Base-by-base conservation (phyloP, 768 basidiomycete genomes). In the Daedaleopsis nitida region DNA sequence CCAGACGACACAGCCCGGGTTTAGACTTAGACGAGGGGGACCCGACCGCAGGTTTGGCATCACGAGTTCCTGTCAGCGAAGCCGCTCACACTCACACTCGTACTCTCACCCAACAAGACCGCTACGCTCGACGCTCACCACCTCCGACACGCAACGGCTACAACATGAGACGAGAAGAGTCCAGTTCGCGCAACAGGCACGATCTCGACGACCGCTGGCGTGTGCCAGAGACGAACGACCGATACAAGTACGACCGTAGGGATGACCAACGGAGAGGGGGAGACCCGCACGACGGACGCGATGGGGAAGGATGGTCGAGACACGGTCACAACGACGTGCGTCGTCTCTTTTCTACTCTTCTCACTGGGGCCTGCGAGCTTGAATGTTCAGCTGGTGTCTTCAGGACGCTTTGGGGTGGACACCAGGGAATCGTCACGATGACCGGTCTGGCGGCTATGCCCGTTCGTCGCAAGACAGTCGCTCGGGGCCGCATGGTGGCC, bases 161-260 rank as follows among this genome's bases (percentile, higher is more conserved):
- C 64, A 56, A 62, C 55, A 70, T 70, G 72, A 81, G 71, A 69
- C 80, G 83, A 68, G 86, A 86, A 55, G 74, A 78, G 12, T 76
- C 82, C 55, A 76, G 82, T 17, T 83, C 85, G 65, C 80, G 83
- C 35, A 57, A 52, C 48, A 78, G 75, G 67, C 81, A 77, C 68
- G 83, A 77, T 67, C 80, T 80, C 43, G 76, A 80, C 60, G 80
- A 80, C 65, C 58, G 54, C 24, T 86, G 86, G 84, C 80, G 80
- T 59, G 75, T 77, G 59, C 72, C 74, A 58, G 81, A 83, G 60
- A 66, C 74, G 16, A 52, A 67, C 10, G 69, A 71, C 58, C 59
- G 58, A 5, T 55, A 58, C 32, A 27, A 47, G 6, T 49, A 52
- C 21, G 63, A 64, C 55, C 57, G 63, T 12, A 58, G 57, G 35